Evolutionary conservation across 306 rosid species (phyloP).

Genomic region (Cicer yamashitae): DNA sequence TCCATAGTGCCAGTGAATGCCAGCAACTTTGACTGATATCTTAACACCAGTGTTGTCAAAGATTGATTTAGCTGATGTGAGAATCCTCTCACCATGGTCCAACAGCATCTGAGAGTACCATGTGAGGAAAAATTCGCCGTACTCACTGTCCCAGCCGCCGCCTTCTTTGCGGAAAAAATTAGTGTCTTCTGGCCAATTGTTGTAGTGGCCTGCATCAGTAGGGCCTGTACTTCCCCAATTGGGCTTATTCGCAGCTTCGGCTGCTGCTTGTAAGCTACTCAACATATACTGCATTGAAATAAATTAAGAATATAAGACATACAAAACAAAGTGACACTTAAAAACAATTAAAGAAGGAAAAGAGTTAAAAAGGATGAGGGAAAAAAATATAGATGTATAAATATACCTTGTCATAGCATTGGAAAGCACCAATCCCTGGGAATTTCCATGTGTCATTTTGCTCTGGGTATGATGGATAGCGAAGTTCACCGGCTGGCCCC

Average conservation of each 20-base stretch:
- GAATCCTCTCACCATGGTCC: constrained; percentile 92
- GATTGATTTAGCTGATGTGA: constrained; percentile 66
- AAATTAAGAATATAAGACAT: constrained; percentile 13
- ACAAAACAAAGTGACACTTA: neutral
- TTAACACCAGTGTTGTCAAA: constrained; percentile 64
- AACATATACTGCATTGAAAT: constrained; percentile 75
- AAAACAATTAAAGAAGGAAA: neutral
- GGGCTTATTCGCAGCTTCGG: constrained; percentile 73
- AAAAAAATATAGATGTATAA: neutral
- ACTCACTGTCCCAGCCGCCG: constrained; percentile 77
- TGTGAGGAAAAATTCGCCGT: constrained; percentile 85
- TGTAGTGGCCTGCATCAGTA: constrained; percentile 92
- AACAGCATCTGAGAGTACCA: constrained; percentile 93
- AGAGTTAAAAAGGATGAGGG: neutral
- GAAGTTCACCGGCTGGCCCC: constrained; percentile 99
- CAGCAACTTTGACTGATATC: constrained; percentile 88
- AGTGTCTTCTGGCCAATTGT: constrained; percentile 98
- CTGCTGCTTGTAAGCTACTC: constrained; percentile 77
- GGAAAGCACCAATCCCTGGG: constrained; percentile 98
- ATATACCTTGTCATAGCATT: constrained; percentile 91
- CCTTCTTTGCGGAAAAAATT: constrained; percentile 82
- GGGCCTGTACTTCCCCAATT: constrained; percentile 98
- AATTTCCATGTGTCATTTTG: constrained; percentile 87
- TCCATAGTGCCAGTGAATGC: constrained; percentile 99
- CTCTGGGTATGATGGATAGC: constrained; percentile 97